Evolutionary conservation across 371 early-diverging fungal genomes (phyloP).

Genomic region (Mucor indicus): DNA sequence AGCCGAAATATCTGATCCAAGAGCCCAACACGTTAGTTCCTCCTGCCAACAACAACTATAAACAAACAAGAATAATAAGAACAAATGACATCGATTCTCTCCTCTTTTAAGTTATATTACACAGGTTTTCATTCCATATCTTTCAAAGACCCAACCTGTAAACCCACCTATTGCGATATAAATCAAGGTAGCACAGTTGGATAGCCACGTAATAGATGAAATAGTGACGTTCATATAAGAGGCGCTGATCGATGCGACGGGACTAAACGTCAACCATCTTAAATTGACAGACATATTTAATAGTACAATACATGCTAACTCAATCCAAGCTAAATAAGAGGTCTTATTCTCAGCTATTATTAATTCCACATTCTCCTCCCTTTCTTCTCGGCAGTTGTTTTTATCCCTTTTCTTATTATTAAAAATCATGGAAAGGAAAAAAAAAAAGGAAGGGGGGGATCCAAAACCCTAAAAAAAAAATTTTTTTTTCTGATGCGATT

Average conservation of each 20-base stretch:
- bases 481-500: too few species aligned
- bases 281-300: constrained; percentile 19
- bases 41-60: constrained; percentile 17
- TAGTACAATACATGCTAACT: constrained; percentile 4
- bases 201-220: constrained; percentile 19
- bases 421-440: not conserved
- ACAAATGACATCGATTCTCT: too few species aligned
- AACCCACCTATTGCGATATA: constrained; percentile 15
- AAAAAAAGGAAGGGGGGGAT: not conserved
- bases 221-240: constrained; percentile 16
- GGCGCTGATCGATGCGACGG: constrained; percentile 12
- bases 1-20: constrained; percentile 23
- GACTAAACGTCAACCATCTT: constrained; percentile 25
- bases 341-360: constrained; percentile 4
- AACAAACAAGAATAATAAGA: too few species aligned
- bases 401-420: too few species aligned
- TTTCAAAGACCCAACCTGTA: constrained; percentile 27
- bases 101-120: constrained; percentile 1
- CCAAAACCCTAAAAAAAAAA: too few species aligned
- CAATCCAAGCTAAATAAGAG: constrained; percentile 17
- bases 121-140: constrained; percentile 18
- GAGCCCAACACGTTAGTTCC: constrained; percentile 11
- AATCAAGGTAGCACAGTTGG: constrained; percentile 23
- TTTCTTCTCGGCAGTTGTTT: too few species aligned
- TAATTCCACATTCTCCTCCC: too few species aligned